Evolutionary conservation across 495 filamentous ascomycete genomes (phyloP), one percentile per base, ranked within the genome.

Genomic region (Xylaria grammica): DNA sequence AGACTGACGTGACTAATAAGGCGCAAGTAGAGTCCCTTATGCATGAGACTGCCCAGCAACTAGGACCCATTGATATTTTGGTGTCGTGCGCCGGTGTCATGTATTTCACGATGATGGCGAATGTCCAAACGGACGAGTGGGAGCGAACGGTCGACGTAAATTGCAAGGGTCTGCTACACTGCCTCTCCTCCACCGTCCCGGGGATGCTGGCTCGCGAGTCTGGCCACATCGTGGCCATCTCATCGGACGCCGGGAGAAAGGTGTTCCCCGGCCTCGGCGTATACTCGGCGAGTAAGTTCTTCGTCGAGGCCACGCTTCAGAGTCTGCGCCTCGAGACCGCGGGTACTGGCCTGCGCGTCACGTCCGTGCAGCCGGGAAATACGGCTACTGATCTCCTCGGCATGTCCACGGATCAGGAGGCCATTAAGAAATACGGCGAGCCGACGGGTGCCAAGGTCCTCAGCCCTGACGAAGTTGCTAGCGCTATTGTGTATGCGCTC

Each of bases 51-150:
- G 74, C 71, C n/a, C 77, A 82, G 6, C 71, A 84, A 63, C 85
- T 90, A 4, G 88, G 88, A 0, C 82, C 86, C 1, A 79, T 89
- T 34, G 87, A 91, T 62, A 87, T 89, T 54, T 76, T 91, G 9
- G 83, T 91, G 29, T 81, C 83, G n/a, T 89, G 86, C 72, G 87
- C 88, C 0, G 88, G 87, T 15, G 88, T 91, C 60, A 91, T 91
- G 88, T 91, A 91, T 74, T 91, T 85, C 74, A 90, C 87, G 17
- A 85, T 90, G 84, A 90, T 91, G 87, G 82, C 85, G 4, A 90
- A 91, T 69, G 78, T 74, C 26, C 79, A 88, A 60, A 82, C 70
- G 6, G 86, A 89, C 4, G 84, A 91, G 60, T 91, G 88, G 87
- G 86, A 90, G 58, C 84, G 84, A 42, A 90, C 87, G 2, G 86